Percentiles rank a stretch among this genome's conserved stretches.
Evolutionary conservation across 2,329 filamentous ascomycete species (phyloP).

Genomic region (Colletotrichum sp.): DNA sequence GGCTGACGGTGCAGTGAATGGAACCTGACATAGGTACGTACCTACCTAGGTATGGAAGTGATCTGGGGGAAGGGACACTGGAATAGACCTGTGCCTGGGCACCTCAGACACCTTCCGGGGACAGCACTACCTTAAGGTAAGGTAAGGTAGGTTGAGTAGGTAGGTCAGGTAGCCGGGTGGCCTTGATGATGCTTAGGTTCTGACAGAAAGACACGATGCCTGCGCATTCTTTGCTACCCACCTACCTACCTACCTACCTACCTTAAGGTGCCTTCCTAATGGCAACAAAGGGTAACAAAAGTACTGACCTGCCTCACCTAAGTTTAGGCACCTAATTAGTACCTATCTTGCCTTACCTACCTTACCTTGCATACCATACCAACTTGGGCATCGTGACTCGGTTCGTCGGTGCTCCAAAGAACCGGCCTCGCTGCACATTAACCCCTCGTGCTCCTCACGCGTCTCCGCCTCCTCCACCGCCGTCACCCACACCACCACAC

Average conservation of each 20-base stretch:
- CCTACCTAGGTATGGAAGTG: too few relatives aligned
- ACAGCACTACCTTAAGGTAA: background rate
- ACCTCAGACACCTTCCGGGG: background rate
- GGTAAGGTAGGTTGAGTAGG: background rate
- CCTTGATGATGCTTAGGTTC: background rate
- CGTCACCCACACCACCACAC: background rate
- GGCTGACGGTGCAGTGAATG: background rate
- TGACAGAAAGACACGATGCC: background rate
- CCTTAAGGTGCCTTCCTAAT: background rate
- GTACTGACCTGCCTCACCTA: background rate
- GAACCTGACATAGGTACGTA: too few relatives aligned
- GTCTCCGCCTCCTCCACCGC: background rate
- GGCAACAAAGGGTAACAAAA: background rate
- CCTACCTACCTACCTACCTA: background rate
- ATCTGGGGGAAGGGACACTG: too few relatives aligned
- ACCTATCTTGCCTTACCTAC: background rate
- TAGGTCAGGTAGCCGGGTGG: background rate
- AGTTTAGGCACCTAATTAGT: background rate
- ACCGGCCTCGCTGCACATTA: constrained; percentile 12
- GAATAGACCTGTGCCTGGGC: too few relatives aligned
- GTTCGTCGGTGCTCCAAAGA: constrained; percentile 9
- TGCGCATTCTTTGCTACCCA: background rate
- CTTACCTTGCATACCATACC: background rate
- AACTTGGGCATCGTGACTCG: background rate
- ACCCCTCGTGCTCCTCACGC: background rate